Evolutionary conservation across 2,329 filamentous ascomycete species (phyloP).

Genomic region (Zalaria obscura): DNA sequence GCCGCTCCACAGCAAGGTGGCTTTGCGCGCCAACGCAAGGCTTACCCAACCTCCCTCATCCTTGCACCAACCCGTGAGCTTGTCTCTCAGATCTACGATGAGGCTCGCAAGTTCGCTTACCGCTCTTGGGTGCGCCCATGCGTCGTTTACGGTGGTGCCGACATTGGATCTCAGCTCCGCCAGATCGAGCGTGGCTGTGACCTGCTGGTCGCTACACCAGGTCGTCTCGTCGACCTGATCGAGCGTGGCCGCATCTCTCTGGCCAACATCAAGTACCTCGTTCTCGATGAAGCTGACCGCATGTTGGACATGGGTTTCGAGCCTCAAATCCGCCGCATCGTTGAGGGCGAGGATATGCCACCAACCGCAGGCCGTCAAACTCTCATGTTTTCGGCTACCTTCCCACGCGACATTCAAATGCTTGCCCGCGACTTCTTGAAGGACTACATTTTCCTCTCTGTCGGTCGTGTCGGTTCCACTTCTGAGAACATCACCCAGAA

Average conservation of each 20-base stretch:
- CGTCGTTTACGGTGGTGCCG: conserved; percentile 97
- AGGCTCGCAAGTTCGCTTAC: conserved; percentile 96
- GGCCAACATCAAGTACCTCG: conserved; percentile 96
- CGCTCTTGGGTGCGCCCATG: conserved; percentile 97
- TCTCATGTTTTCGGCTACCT: conserved; percentile 99
- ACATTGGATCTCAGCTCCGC: conserved; percentile 94
- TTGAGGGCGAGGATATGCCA: conserved; percentile 98
- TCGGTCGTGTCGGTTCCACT: conserved; percentile 94
- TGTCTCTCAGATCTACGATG: conserved; percentile 96
- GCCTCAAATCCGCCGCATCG: conserved; percentile 96
- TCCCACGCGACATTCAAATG: conserved; percentile 98
- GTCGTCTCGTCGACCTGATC: conserved; percentile 93
- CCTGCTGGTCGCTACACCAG: conserved; percentile 89
- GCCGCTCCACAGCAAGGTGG: conserved; percentile 52
- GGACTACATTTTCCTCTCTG: conserved; percentile 97
- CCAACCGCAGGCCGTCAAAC: conserved; percentile 72
- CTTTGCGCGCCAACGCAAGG: conserved; percentile 91
- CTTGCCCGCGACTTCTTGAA: conserved; percentile 96
- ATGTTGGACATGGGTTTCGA: conserved; percentile 99
- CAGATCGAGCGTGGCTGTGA: conserved; percentile 97
- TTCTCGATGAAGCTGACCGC: conserved; percentile 97
- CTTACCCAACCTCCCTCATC: conserved; percentile 90
- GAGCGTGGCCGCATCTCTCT: conserved; percentile 97
- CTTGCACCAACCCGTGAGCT: conserved; percentile 95
- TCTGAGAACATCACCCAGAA: conserved; percentile 99